These are phyloP conservation scores for Ascomycota sp. DNA, from an alignment of 2,329 filamentous ascomycete species.

Conservation along the genomic window DNA sequence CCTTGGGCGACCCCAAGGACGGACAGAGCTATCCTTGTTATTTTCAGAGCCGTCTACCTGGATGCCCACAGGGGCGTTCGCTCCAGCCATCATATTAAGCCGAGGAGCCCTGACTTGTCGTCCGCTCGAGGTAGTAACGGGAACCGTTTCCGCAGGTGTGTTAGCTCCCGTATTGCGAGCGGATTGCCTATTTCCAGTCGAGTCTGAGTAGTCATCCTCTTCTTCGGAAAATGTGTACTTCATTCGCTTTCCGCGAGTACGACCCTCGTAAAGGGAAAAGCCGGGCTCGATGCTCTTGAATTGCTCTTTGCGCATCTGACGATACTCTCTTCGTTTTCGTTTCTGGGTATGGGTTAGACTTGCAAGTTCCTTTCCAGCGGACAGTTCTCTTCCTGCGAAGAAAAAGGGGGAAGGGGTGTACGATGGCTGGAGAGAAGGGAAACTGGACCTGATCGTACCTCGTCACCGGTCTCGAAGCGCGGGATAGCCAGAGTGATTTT, in stretches of 20 bases:
- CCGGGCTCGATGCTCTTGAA: conserved; percentile 77
- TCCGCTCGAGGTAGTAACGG: conserved; percentile 62
- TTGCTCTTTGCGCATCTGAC: conserved; percentile 63
- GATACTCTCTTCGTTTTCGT: conserved; percentile 81
- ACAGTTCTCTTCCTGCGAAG: too few relatives aligned
- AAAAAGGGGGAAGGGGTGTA: too few relatives aligned
- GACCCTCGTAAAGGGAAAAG: conserved; percentile 86
- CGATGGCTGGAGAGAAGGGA: neutral
- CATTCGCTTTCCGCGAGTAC: conserved; percentile 85
- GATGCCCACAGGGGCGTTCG: conserved; percentile 24
- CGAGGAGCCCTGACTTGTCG: conserved; percentile 57
- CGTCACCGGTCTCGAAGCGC: conserved; percentile 81
- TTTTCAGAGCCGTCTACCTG: conserved; percentile 22
- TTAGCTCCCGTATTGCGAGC: conserved; percentile 54
- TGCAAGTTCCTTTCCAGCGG: too few relatives aligned
- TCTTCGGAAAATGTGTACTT: conserved; percentile 94
- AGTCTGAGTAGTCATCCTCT: conserved; percentile 51
- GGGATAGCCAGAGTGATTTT: conserved; percentile 65
- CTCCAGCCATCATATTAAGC: conserved; percentile 38
- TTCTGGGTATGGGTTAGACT: too few relatives aligned
- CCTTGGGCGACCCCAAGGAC: conserved; percentile 26
- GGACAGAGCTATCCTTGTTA: conserved; percentile 19
- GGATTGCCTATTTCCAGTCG: conserved; percentile 40
- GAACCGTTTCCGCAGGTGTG: conserved; percentile 48
- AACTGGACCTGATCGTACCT: conserved; percentile 32